These are phyloP conservation scores for Helianthus annuus DNA, from an alignment of 129 eudicot genomes.

Conservation along the genomic window HanXRQr2.0-SUNRISE NC_035437.2:171684310-171684809, in stretches of 20 bases:
- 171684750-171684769: slow-evolving; percentile 16
- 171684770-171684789: slow-evolving; percentile 13
- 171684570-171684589: not conserved
- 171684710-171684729: slow-evolving; percentile 10
- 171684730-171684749: not conserved
- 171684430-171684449: slow-evolving; percentile 20
- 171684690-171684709: not conserved
- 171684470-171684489: slow-evolving; percentile 12
- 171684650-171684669: slow-evolving; percentile 17
- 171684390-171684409: not conserved
- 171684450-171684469: slow-evolving; percentile 23
- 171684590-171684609: not conserved
- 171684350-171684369: not conserved
- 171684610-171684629: too few species aligned
- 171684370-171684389: not conserved
- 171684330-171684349: too few species aligned
- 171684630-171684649: slow-evolving; percentile 16
- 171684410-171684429: not conserved
- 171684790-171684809: slow-evolving; percentile 17
- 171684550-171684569: not conserved
- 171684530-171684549: slow-evolving; percentile 21
- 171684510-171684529: slow-evolving; percentile 8
- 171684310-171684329: too few species aligned
- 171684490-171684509: slow-evolving; percentile 22
- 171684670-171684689: not conserved